Percentiles rank a stretch among this genome's conserved stretches.
phyloP scores from a whole-genome alignment of 108 stramenopile species.

The Licmophora abbreviata region DNA sequence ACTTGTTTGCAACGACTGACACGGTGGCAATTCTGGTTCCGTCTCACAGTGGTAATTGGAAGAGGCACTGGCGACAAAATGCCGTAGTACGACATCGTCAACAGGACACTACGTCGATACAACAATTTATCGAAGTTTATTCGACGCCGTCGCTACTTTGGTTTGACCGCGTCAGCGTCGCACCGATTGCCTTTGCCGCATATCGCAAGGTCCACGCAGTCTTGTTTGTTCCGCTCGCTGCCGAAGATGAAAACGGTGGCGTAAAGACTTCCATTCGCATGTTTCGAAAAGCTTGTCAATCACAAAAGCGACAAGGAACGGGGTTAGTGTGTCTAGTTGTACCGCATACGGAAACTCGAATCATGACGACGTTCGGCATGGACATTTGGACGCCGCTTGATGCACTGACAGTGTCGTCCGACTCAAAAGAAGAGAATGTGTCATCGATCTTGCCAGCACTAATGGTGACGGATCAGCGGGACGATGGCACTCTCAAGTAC shows the following conservation, averaged over 20 bases:
- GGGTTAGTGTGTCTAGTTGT: slow-evolving; percentile 56
- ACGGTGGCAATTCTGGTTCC: neutral
- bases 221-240: slow-evolving; percentile 44
- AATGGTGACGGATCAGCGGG: slow-evolving; percentile 42
- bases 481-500: slow-evolving; percentile 14
- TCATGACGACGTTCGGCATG: slow-evolving; percentile 61
- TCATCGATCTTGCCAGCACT: slow-evolving; percentile 33
- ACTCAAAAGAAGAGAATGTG: neutral
- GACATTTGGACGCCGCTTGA: slow-evolving; percentile 66
- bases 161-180: slow-evolving; percentile 50
- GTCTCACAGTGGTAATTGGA: neutral
- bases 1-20: neutral
- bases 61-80: neutral
- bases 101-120: neutral
- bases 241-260: slow-evolving; percentile 1
- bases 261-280: slow-evolving; percentile 19
- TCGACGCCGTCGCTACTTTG: slow-evolving; percentile 51
- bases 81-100: neutral
- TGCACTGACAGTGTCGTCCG: slow-evolving; percentile 10
- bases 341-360: slow-evolving; percentile 46
- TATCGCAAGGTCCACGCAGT: slow-evolving; percentile 49
- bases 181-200: slow-evolving; percentile 54
- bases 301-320: slow-evolving; percentile 11
- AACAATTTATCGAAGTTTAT: slow-evolving; percentile 17
- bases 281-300: slow-evolving; percentile 38